Evolutionary conservation across 768 basidiomycete species (phyloP).

Genomic region (Rhodotorula kratochvilovae): DNA sequence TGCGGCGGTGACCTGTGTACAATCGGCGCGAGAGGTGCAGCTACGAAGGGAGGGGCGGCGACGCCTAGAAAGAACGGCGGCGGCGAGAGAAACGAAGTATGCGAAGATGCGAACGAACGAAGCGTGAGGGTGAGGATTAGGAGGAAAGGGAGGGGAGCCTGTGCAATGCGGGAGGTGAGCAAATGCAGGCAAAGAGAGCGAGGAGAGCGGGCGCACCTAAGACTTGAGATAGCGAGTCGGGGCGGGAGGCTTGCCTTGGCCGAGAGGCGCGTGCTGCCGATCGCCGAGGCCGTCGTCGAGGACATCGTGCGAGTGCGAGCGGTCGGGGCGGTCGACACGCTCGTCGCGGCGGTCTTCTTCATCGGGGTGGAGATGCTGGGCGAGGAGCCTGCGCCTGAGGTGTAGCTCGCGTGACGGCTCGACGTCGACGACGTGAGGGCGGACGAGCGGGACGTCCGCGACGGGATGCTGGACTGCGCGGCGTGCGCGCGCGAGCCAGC

Average conservation of each 20-base stretch:
- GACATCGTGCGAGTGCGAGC: conserved; percentile 27
- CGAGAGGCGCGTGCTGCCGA: background rate
- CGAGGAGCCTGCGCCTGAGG: conserved; percentile 2
- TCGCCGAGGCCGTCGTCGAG: background rate
- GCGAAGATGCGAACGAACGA: background rate
- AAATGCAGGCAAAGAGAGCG: too few relatives aligned
- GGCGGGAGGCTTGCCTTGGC: conserved; percentile 17
- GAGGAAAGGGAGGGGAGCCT: too few relatives aligned
- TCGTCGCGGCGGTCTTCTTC: conserved; percentile 14
- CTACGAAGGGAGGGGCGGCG: background rate
- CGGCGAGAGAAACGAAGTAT: background rate
- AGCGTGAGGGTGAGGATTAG: background rate
- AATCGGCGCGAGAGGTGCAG: background rate
- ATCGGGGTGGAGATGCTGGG: conserved; percentile 30
- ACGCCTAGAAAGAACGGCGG: background rate
- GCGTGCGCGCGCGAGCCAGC: background rate
- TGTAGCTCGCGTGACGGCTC: conserved; percentile 1
- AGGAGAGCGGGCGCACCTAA: background rate
- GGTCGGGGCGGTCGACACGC: conserved; percentile 19
- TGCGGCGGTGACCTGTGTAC: background rate
- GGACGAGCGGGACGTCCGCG: conserved; percentile 4
- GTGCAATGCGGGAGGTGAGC: background rate
- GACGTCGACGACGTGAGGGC: conserved; percentile 5
- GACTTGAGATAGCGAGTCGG: conserved; percentile 24
- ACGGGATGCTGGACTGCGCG: background rate